Evolutionary conservation across 2,329 filamentous ascomycete species (phyloP).

Genomic region (Alternaria dauci): DNA sequence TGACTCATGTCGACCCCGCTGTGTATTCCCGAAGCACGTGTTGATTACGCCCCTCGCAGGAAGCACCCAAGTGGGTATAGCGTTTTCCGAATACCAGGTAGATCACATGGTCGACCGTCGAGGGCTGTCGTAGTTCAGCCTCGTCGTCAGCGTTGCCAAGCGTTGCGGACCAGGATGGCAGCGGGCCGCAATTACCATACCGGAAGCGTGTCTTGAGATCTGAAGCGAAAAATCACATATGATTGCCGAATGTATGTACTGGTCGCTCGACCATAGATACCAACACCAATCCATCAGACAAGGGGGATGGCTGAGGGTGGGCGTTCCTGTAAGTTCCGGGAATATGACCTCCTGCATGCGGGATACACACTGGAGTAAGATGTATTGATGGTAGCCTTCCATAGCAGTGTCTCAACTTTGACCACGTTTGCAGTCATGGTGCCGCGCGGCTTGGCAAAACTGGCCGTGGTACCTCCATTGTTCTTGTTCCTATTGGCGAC

Average conservation of each 20-base stretch:
- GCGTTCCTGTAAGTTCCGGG: background rate
- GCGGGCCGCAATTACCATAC: background rate
- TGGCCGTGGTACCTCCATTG: background rate
- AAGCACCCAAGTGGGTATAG: background rate
- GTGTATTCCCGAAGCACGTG: background rate
- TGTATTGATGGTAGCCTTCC: background rate
- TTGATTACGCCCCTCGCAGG: background rate
- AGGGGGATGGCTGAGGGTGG: background rate
- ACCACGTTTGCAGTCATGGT: background rate
- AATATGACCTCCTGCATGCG: background rate
- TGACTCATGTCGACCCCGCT: background rate
- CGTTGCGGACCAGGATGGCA: background rate
- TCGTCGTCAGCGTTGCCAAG: constrained; percentile 5
- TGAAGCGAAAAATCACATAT: background rate
- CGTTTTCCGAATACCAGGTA: background rate
- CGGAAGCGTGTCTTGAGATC: background rate
- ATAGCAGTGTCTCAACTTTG: background rate
- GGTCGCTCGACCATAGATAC: background rate
- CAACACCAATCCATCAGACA: background rate
- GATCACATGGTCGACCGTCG: background rate
- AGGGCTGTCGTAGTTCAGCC: background rate
- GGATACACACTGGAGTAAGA: background rate
- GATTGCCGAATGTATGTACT: background rate
- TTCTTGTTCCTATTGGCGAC: background rate
- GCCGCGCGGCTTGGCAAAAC: background rate